phyloP scores from a whole-genome alignment of 257 asterid genomes.

The Solanum pinnatisectum region DNA sequence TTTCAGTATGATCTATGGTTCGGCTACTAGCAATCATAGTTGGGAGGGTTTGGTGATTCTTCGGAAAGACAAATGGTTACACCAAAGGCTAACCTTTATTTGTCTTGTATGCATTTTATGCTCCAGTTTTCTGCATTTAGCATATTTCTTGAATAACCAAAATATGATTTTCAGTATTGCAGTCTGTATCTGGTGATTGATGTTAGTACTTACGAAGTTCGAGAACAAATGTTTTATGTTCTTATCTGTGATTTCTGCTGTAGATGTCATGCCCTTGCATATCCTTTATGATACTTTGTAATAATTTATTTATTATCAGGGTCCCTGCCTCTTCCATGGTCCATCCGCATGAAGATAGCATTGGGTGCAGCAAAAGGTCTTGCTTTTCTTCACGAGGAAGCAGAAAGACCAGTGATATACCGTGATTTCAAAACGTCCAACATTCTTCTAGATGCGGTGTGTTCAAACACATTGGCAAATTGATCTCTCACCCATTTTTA shows the following conservation, averaged over 20 bases:
- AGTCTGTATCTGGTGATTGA: background rate
- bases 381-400: conserved; percentile 94
- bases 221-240: background rate
- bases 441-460: conserved; percentile 85
- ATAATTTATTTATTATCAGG: conserved; percentile 35
- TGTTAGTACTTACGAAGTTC: background rate
- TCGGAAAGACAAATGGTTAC: background rate
- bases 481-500: background rate
- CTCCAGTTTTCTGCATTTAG: background rate
- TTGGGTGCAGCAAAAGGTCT: conserved; percentile 97
- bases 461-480: conserved; percentile 11
- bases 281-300: background rate
- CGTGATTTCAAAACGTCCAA: conserved; percentile 98
- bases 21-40: background rate
- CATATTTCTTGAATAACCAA: background rate
- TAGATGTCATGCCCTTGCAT: background rate
- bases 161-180: background rate
- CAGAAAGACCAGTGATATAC: conserved; percentile 81
- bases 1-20: background rate
- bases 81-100: background rate
- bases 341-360: conserved; percentile 93
- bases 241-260: background rate
- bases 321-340: conserved; percentile 95
- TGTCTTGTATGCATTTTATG: background rate
- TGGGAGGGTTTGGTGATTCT: background rate